Evolutionary conservation across 495 filamentous ascomycete genomes (phyloP), one percentile per base, ranked within the genome.

Genomic region (Clavariopsis aquatica): DNA sequence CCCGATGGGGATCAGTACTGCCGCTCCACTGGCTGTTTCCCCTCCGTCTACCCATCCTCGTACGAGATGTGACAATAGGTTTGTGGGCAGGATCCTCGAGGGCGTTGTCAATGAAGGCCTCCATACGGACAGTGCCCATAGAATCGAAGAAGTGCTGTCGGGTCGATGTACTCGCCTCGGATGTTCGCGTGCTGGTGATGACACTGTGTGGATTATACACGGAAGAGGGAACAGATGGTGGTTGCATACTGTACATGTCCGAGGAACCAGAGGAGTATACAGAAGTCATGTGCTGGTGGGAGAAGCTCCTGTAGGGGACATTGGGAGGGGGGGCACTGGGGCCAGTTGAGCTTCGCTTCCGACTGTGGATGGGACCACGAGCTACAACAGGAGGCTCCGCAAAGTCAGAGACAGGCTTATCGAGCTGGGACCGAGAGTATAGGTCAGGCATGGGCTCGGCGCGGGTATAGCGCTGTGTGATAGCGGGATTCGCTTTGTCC

Each of bases 71-170:
- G 15, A 28, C 24, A 23, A 3, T 27, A 52, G 27, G 20, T 22
- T n/a, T 43, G 23, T 31, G 51, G 2, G 38, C 60, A 2, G 64
- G 46, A 45, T 73, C 71, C 22, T 71, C 64, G 43, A 65, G 54
- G 15, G 84, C 72, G 15, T 84, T 83, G 60, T 85, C 86, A 56
- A 93, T 89, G 72, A 98, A 98, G 0, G 94, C 94, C 75, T 98
- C 94, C 94, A 98, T 98, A 28, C 94, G 85, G 43, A 98, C 85
- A 10, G 92, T 96, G 17, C 94, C 94, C 28, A 96, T 88, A 0
- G 89, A 87, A 58, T 89, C 86, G 73, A 88, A 87, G 76, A 87
- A 87, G 62, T 87, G 87, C 57, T 78, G 78, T 64, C 72, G 71
- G 23, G 73, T 72, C 7, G 70, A 68, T 24, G 72, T 73, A 47